A percentile compares a stretch with the other conserved stretches of the same genome.
Evolutionary conservation across 176 grass and related monocot species (phyloP).

Genomic region (Phoenix dactylifera): DNA sequence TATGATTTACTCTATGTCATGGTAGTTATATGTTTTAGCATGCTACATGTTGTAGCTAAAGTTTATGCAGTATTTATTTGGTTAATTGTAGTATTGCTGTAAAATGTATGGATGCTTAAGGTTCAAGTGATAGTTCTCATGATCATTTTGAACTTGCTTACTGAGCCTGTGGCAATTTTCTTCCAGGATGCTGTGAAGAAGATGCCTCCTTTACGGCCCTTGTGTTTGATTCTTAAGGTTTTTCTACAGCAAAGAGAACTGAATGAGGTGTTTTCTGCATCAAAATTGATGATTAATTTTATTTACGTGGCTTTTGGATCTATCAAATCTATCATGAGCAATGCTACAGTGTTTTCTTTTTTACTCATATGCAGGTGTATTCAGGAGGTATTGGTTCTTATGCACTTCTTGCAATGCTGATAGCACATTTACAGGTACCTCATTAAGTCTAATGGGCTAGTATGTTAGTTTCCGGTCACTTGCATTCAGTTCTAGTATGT

Average conservation of each 20-base stretch:
- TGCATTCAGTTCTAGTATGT: too few relatives aligned
- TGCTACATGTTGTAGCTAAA: too few relatives aligned
- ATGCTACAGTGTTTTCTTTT: not conserved
- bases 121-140: not conserved
- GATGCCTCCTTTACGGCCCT: slow-evolving; percentile 76
- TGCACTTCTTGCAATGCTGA: slow-evolving; percentile 95
- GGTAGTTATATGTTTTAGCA: too few relatives aligned
- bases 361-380: slow-evolving; percentile 52
- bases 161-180: not conserved
- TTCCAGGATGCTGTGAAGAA: slow-evolving; percentile 69
- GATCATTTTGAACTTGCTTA: not conserved
- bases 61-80: too few relatives aligned
- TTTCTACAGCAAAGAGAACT: slow-evolving; percentile 99
- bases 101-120: too few relatives aligned
- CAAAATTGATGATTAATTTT: not conserved
- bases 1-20: too few relatives aligned
- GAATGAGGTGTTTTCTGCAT: slow-evolving; percentile 60
- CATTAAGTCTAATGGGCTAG: not conserved
- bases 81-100: too few relatives aligned
- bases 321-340: too few relatives aligned
- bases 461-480: too few relatives aligned
- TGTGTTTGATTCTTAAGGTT: slow-evolving; percentile 94
- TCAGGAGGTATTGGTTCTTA: slow-evolving; percentile 95
- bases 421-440: slow-evolving; percentile 76
- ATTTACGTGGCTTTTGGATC: not conserved